A percentile compares a stretch with the other conserved stretches of the same genome.
phyloP scores from a whole-genome alignment of 1,284 basidiomycete species.

The Tetrapyrgos nigripes region DNA sequence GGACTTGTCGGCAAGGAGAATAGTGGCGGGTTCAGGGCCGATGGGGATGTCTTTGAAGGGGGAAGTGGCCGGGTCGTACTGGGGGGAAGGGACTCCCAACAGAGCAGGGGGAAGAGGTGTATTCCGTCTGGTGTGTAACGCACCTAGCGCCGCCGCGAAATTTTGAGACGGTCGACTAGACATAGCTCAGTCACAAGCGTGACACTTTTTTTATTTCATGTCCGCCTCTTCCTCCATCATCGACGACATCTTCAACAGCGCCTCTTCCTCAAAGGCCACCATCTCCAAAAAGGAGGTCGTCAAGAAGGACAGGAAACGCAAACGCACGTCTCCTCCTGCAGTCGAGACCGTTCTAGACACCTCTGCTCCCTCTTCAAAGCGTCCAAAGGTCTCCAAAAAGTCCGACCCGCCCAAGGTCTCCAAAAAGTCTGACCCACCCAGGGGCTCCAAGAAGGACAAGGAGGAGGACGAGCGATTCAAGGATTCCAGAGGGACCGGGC shows the following conservation, averaged over 20 bases:
- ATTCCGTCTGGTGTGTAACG: slow-evolving; percentile 57
- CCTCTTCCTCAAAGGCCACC: slow-evolving; percentile 68
- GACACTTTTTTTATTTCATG: slow-evolving; percentile 11
- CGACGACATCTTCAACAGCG: slow-evolving; percentile 84
- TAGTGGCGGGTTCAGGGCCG: slow-evolving; percentile 60
- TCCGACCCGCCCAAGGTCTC: slow-evolving; percentile 8
- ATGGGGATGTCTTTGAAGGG: slow-evolving; percentile 70
- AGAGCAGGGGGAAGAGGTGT: slow-evolving; percentile 71
- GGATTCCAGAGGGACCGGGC: slow-evolving; percentile 77
- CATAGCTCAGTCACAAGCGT: neutral
- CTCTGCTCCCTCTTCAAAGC: slow-evolving; percentile 44
- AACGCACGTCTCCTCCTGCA: slow-evolving; percentile 38
- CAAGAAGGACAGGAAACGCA: slow-evolving; percentile 47
- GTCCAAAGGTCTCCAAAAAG: slow-evolving; percentile 33
- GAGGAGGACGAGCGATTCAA: slow-evolving; percentile 64
- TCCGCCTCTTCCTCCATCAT: slow-evolving; percentile 56
- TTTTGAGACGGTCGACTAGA: slow-evolving; percentile 41
- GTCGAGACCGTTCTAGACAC: slow-evolving; percentile 71
- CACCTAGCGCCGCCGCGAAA: slow-evolving; percentile 65
- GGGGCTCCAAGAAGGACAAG: slow-evolving; percentile 12
- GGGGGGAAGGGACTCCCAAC: slow-evolving; percentile 59
- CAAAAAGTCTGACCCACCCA: slow-evolving; percentile 22
- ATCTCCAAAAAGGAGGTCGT: slow-evolving; percentile 18
- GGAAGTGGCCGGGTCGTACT: slow-evolving; percentile 65
- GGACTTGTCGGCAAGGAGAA: slow-evolving; percentile 79